phyloP scores from a whole-genome alignment of 768 basidiomycete species.

The Tricholoma matsutake region DNA sequence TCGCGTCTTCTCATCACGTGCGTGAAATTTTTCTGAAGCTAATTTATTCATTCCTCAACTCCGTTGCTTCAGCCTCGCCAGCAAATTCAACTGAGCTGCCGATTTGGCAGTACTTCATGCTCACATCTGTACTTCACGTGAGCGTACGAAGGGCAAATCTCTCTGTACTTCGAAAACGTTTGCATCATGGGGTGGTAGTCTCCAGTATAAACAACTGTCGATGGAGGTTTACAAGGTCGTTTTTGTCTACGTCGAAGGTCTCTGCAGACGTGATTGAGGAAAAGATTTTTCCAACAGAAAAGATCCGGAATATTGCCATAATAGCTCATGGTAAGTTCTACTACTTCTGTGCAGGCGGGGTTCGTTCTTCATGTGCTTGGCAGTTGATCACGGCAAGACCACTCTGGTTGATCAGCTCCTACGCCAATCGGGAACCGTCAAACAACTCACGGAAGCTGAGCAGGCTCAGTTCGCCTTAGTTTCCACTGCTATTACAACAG shows the following conservation, averaged over 20 bases:
- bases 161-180: not conserved
- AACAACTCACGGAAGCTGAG: conserved; percentile 35
- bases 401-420: conserved; percentile 51
- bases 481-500: conserved; percentile 26
- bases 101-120: not conserved
- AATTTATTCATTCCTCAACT: too few relatives aligned
- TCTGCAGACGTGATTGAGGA: conserved; percentile 22
- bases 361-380: not conserved
- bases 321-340: conserved; percentile 44
- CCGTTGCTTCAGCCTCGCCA: too few relatives aligned
- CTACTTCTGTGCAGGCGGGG: not conserved
- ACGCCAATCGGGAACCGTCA: conserved; percentile 47
- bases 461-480: conserved; percentile 33
- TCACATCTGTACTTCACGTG: not conserved
- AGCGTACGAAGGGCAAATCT: not conserved
- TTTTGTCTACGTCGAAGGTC: conserved; percentile 12
- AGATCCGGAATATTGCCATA: conserved; percentile 47
- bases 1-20: too few relatives aligned
- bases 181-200: not conserved
- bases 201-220: not conserved
- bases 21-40: too few relatives aligned
- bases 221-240: conserved; percentile 5
- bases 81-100: not conserved
- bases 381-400: conserved; percentile 54
- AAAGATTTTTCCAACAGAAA: conserved; percentile 31